Evolutionary conservation across 768 basidiomycete species (phyloP), one percentile per base, ranked within the genome.

Genomic region (Lactarius sp.): DNA sequence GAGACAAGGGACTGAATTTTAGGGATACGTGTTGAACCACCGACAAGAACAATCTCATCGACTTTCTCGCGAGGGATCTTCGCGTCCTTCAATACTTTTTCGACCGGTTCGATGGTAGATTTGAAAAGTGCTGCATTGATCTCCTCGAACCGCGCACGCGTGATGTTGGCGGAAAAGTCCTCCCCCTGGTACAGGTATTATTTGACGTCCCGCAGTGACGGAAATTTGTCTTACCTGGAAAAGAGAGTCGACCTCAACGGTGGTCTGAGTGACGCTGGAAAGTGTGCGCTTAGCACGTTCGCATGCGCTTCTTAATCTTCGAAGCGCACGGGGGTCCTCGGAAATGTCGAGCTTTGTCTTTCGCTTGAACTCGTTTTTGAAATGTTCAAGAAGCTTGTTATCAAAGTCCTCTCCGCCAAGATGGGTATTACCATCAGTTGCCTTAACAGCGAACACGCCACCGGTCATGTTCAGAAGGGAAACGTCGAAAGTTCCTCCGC

Each of bases 341-440:
- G 93, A 93, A 77, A 99, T 94, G 76, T 99, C 97, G 73, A 87
- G 86, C 81, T 98, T 96, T 73, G 88, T 86, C 84, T 98, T 98
- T 71, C 84, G 83, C 85, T 96, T 92, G 87, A 99, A 99, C 81
- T 99, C 97, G 76, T 89, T 90, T 85, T 96, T 96, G 90, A 99
- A 98, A 84, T 95, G 92, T 58, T 99, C 94, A 67, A 98, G 79
- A 69, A 99, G 87, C 74, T 92, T 85, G 80, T 99, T 99, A 80
- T 99, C 97, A 73, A 99, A 99, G 77, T 98, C 97, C 80, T 99
- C 97, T 80, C 97, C 97, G 81, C 96, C 97, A 76, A 98, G 82
- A 79, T 98, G 97, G 70, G 97, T 99, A 77, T 98, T 95, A 81
- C 97, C 97, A 70, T 94, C 94, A 68, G 97, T 98, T 50, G 97